Evolutionary conservation across 345 rosid genomes (phyloP).

Genomic region (Citrus sinensis): DVS_A1.0 CM039168.1:1454001-1454500

Average conservation of each 20-base stretch:
- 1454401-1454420: constrained; percentile 46
- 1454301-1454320: constrained; percentile 54
- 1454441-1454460: constrained; percentile 37
- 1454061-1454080: constrained; percentile 51
- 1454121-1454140: constrained; percentile 29
- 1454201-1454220: constrained; percentile 42
- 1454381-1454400: constrained; percentile 51
- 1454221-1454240: constrained; percentile 66
- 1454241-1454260: constrained; percentile 41
- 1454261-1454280: constrained; percentile 51
- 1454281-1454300: constrained; percentile 49
- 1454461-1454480: constrained; percentile 27
- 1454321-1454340: constrained; percentile 60
- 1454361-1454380: constrained; percentile 37
- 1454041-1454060: constrained; percentile 47
- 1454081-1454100: constrained; percentile 37
- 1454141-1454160: constrained; percentile 49
- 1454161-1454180: constrained; percentile 40
- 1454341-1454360: constrained; percentile 47
- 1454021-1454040: constrained; percentile 50
- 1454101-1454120: constrained; percentile 45
- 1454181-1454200: constrained; percentile 37
- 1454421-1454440: constrained; percentile 33
- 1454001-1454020: constrained; percentile 48
- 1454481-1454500: constrained; percentile 27